phyloP scores from a whole-genome alignment of 2,329 filamentous ascomycete genomes.

The Cryphonectria naterciae region DNA sequence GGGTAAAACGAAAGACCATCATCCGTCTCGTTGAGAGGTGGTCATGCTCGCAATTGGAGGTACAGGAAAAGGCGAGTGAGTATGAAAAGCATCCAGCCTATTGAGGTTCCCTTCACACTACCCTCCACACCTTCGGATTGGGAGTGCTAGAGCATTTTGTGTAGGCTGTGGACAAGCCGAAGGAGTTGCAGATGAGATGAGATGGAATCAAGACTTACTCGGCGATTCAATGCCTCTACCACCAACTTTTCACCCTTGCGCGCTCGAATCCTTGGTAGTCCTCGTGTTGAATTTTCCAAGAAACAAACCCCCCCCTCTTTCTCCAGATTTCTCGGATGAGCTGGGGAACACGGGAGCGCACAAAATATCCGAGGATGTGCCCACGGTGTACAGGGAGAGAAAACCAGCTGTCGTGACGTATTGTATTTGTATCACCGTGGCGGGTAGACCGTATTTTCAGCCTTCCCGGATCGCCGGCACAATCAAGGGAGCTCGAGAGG shows the following conservation, averaged over 20 bases:
- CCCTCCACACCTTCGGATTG: neutral
- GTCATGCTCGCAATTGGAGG: neutral
- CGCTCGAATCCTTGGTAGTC: neutral
- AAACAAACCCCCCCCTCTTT: neutral
- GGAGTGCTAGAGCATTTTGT: neutral
- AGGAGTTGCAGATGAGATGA: neutral
- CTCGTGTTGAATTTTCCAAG: neutral
- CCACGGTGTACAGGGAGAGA: neutral
- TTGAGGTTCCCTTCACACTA: no score
- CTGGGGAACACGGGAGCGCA: neutral
- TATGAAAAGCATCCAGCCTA: neutral
- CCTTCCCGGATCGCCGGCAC: neutral
- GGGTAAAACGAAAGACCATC: no score
- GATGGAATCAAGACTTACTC: conserved; percentile 6
- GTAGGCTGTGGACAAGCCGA: neutral
- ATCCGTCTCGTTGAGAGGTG: neutral
- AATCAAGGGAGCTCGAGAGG: neutral
- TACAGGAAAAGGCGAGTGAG: neutral
- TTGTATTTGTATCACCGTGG: neutral
- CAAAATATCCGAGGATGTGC: neutral
- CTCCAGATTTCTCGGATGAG: neutral
- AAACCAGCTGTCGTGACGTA: neutral
- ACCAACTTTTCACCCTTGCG: neutral
- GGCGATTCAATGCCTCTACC: neutral
- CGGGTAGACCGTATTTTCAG: neutral